Base-by-base conservation (phyloP, 139 green algal species). In the Micractinium sp. region DNA sequence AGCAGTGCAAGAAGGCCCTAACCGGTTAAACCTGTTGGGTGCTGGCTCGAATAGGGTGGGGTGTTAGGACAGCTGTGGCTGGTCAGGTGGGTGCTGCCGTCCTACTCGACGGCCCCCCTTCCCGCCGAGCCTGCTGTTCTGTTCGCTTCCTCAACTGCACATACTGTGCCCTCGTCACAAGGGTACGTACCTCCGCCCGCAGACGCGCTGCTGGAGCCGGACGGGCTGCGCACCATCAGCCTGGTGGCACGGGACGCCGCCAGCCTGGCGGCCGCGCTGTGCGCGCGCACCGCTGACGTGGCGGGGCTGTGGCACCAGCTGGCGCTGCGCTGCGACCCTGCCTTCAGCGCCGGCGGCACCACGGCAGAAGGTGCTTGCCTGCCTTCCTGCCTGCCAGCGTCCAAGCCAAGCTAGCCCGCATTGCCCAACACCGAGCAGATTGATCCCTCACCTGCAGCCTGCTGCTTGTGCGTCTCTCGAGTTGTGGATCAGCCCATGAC, bases 231-330 rank as follows among this genome's bases (percentile, higher is more conserved):
- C 77, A 56, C 77, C 27, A n/a, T 82, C 38, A 82, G 22, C 14
- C 77, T 82, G 77, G 77, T 82, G 38, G 77, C 77, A 27, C 77
- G 77, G 20, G 77, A 82, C 39, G 77, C 77, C 38, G 77, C 77
- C 38, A 18, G 29, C 36, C 77, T 82, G 77, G 77, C 77, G 4
- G 38, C 38, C 3, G 77, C 77, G 77, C 77, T 82, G 77, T 39
- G 77, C 22, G 77, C 77, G 25, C 77, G 77, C 38, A n/a, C 77
- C 0, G 19, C 38, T 4, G 77, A 82, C 36, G 56, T 82, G 77
- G 77, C 77, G 35, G 36, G n/a, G 38, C 77, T 82, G 38, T 82
- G 77, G 77, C 41, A 56, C 77, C 77, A 82, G 77, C 38, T 82
- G 77, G 77, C 77, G 25, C 77, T 31, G 12, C 77, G 77, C 23